Percentiles rank a stretch among this genome's conserved stretches.
Evolutionary conservation across 345 rosid species (phyloP).

Genomic region (Lenwebbia sp.): DNA sequence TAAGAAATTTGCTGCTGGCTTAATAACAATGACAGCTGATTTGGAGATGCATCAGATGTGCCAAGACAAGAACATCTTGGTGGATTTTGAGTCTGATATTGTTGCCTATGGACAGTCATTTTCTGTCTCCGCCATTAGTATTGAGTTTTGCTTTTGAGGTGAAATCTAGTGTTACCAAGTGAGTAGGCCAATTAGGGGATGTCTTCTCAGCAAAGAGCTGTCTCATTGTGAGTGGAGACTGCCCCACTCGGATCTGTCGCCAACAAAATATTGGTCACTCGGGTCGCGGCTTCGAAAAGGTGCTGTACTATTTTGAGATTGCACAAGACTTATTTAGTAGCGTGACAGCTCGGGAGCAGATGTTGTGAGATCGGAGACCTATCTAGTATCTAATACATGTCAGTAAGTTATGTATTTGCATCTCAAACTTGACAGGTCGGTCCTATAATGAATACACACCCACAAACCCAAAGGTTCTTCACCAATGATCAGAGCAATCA

Average conservation of each 20-base stretch:
- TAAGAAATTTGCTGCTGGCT: not conserved
- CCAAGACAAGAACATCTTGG: constrained; percentile 11
- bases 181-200: constrained; percentile 11
- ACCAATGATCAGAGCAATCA: not conserved
- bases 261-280: not conserved
- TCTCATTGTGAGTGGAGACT: constrained; percentile 3
- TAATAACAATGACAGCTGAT: not conserved
- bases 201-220: constrained; percentile 1
- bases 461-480: not conserved
- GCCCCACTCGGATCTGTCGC: not conserved
- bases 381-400: not conserved
- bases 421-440: not conserved
- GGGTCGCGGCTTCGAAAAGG: not conserved
- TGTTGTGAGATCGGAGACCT: not conserved
- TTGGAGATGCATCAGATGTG: not conserved
- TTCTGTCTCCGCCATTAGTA: constrained; percentile 11
- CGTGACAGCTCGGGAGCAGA: not conserved
- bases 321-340: constrained; percentile 14
- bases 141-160: constrained; percentile 24
- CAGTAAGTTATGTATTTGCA: not conserved
- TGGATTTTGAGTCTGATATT: constrained; percentile 2
- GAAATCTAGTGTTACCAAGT: constrained; percentile 31
- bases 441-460: not conserved
- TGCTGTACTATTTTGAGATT: not conserved
- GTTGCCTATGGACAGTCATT: constrained; percentile 15